These are phyloP conservation scores for Cercospora sojina DNA, from an alignment of 2,329 filamentous ascomycete species.

Conservation along the genomic window DNA sequence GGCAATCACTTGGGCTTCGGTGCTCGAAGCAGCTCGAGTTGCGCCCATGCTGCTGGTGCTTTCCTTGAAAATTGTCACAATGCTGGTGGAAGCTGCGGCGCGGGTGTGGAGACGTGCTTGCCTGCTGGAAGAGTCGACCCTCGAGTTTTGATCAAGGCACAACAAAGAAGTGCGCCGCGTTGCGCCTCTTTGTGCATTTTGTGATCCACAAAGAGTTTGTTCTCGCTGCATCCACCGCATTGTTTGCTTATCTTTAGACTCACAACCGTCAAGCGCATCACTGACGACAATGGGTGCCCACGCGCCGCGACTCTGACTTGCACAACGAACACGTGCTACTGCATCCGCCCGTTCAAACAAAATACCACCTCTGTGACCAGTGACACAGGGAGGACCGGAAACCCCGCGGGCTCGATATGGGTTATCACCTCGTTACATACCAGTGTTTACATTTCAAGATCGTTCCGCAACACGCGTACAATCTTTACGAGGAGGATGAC, in stretches of 20 bases:
- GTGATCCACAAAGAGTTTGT: neutral
- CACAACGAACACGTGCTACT: neutral
- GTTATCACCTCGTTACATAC: slow-evolving; percentile 1
- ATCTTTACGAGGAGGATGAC: neutral
- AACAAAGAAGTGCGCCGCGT: neutral
- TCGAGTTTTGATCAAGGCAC: neutral
- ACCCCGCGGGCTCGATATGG: neutral
- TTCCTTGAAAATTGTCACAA: neutral
- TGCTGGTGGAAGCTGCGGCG: neutral
- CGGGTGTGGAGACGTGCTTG: neutral
- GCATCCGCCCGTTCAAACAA: neutral
- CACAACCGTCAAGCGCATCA: neutral
- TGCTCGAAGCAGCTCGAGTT: slow-evolving; percentile 2
- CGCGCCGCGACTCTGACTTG: neutral
- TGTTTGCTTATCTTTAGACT: neutral
- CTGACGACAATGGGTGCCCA: neutral
- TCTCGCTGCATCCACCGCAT: neutral
- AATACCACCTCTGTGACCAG: neutral
- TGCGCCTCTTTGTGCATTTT: neutral
- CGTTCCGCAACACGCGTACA: neutral
- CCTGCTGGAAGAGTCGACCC: neutral
- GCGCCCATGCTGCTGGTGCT: neutral
- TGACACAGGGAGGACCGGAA: neutral
- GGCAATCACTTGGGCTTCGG: neutral
- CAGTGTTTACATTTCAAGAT: slow-evolving; percentile 2